phyloP scores from a whole-genome alignment of 805 yeast species.

The baker's yeast (Saccharomyces cerevisiae) region DNA sequence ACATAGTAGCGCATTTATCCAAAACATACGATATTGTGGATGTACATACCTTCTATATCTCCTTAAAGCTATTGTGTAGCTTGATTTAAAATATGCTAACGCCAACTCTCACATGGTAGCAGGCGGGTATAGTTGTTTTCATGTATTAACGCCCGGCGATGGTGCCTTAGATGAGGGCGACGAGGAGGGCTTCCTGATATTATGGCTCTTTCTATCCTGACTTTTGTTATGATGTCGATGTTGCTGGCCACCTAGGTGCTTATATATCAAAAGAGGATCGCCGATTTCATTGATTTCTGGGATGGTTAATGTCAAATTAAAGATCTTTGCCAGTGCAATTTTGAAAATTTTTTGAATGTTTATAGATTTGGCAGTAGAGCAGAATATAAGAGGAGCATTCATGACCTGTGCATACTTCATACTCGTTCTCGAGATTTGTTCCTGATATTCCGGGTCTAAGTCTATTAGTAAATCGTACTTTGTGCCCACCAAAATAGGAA shows the following conservation, averaged over 20 bases:
- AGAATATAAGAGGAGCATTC: constrained; percentile 75
- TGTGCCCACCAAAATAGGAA: constrained; percentile 86
- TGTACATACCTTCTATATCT: neutral
- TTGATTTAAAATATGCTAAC: neutral
- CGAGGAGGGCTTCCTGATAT: neutral
- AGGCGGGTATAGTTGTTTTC: neutral
- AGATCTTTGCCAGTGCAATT: constrained; percentile 79
- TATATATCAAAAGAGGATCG: constrained; percentile 77
- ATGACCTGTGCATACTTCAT: constrained; percentile 77
- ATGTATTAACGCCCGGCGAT: neutral
- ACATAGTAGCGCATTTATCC: neutral
- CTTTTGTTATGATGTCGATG: neutral
- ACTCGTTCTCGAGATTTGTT: constrained; percentile 72
- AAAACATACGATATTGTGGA: neutral
- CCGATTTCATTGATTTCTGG: constrained; percentile 82
- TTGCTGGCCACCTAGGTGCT: constrained; percentile 8
- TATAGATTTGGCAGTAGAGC: constrained; percentile 85
- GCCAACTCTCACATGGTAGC: neutral
- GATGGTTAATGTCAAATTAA: constrained; percentile 69
- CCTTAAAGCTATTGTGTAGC: neutral
- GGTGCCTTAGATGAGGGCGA: neutral
- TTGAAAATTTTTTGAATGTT: constrained; percentile 91
- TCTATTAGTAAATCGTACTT: constrained; percentile 82
- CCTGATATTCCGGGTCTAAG: constrained; percentile 66
- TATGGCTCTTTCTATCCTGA: neutral